Evolutionary conservation across 2,329 filamentous ascomycete species (phyloP).

Genomic region (Trichophyton equinum): DNA sequence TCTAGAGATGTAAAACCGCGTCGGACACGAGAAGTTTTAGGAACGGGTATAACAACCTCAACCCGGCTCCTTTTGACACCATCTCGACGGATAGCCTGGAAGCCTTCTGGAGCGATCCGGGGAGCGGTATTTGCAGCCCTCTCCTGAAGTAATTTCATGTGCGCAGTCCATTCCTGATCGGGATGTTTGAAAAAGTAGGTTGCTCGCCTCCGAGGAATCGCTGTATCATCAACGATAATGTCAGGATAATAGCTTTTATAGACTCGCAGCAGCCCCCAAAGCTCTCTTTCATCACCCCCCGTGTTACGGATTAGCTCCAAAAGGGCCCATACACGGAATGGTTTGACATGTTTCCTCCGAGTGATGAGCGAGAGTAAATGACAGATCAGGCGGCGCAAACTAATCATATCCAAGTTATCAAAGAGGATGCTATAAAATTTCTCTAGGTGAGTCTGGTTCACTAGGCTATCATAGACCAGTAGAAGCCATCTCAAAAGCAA

Average conservation of each 20-base stretch:
- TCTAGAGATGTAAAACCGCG: conserved; percentile 51
- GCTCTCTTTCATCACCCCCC: conserved; percentile 56
- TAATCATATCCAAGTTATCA: conserved; percentile 68
- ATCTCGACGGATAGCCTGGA: conserved; percentile 50
- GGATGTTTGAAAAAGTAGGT: conserved; percentile 46
- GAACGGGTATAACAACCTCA: conserved; percentile 48
- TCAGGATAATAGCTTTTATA: conserved; percentile 88
- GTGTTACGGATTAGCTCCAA: conserved; percentile 38
- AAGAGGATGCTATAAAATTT: conserved; percentile 66
- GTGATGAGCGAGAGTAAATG: conserved; percentile 70
- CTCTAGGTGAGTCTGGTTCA: conserved; percentile 50
- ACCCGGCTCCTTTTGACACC: conserved; percentile 39
- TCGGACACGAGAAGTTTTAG: conserved; percentile 61
- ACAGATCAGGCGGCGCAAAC: conserved; percentile 56
- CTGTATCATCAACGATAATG: conserved; percentile 62
- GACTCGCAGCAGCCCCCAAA: conserved; percentile 64
- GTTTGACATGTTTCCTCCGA: conserved; percentile 67
- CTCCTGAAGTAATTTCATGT: conserved; percentile 56
- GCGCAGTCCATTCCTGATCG: conserved; percentile 60
- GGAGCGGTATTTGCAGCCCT: conserved; percentile 23
- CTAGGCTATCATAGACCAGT: conserved; percentile 59
- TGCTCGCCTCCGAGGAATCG: conserved; percentile 27
- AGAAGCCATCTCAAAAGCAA: conserved; percentile 66
- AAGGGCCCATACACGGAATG: conserved; percentile 67
- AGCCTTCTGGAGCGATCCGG: conserved; percentile 39